Evolutionary conservation across 139 green algal genomes (phyloP).

Genomic region (Chlorella sp.): DNA sequence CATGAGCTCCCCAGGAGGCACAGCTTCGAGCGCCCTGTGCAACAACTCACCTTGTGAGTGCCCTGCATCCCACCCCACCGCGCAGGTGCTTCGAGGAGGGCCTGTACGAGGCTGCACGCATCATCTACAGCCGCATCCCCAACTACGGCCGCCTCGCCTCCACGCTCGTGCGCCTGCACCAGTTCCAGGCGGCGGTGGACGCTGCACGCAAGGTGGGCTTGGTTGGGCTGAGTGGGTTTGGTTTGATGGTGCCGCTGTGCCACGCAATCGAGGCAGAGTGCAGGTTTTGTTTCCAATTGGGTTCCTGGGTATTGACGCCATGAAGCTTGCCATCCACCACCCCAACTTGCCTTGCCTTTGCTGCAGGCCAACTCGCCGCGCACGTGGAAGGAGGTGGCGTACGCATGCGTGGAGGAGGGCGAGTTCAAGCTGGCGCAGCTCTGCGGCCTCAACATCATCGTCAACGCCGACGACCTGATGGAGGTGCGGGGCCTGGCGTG

Average conservation of each 20-base stretch:
- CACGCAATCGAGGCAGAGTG: too few relatives aligned
- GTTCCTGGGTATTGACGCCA: too few relatives aligned
- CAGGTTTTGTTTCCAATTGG: too few relatives aligned
- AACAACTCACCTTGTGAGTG: too few relatives aligned
- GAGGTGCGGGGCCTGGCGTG: conserved; percentile 67
- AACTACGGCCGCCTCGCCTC: conserved; percentile 94
- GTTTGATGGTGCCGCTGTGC: too few relatives aligned
- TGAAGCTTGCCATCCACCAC: too few relatives aligned
- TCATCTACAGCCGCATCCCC: conserved; percentile 94
- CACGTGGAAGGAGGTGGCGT: conserved; percentile 99
- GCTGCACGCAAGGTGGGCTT: conserved; percentile 85
- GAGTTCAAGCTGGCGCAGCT: conserved; percentile 98
- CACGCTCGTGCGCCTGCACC: conserved; percentile 90
- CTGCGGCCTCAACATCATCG: conserved; percentile 98
- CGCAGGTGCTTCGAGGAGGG: conserved; percentile 88
- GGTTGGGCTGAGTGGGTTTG: neutral
- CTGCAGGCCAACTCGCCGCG: conserved; percentile 83
- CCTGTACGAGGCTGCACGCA: conserved; percentile 93
- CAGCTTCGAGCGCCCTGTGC: too few relatives aligned
- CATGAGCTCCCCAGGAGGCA: too few relatives aligned
- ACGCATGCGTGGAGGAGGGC: conserved; percentile 95
- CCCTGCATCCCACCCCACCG: too few relatives aligned
- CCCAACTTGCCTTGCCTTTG: too few relatives aligned
- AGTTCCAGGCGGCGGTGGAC: conserved; percentile 93
- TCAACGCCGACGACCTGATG: conserved; percentile 98